A percentile compares a stretch with the other conserved stretches of the same genome.
These are phyloP conservation scores for Breynia disticha DNA, from an alignment of 441 rosid genomes.

Conservation along the genomic window DNA sequence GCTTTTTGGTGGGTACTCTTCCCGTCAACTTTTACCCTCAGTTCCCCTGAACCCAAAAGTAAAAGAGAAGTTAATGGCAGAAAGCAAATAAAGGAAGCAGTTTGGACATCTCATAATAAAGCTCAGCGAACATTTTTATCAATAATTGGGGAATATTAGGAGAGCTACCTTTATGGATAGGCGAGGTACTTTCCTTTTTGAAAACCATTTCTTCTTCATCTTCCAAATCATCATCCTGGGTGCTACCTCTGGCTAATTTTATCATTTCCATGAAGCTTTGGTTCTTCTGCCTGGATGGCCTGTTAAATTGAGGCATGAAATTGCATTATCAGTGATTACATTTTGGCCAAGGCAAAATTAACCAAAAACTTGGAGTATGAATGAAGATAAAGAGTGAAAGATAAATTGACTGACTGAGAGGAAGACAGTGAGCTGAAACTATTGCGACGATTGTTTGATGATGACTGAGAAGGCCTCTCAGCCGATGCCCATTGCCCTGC, in stretches of 20 bases:
- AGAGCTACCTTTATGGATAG: constrained; percentile 42
- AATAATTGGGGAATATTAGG: not conserved
- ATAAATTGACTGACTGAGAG: constrained; percentile 47
- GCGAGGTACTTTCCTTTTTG: constrained; percentile 59
- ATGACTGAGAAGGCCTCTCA: constrained; percentile 41
- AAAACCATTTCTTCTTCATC: constrained; percentile 56
- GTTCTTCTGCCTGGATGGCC: constrained; percentile 49
- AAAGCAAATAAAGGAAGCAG: not conserved
- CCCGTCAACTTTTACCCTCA: constrained; percentile 56
- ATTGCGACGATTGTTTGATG: constrained; percentile 44
- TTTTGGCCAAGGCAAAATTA: not conserved
- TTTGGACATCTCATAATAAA: not conserved
- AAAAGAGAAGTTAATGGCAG: not conserved
- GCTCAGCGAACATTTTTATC: not conserved
- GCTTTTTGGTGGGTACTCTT: constrained; percentile 64
- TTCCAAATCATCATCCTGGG: constrained; percentile 57
- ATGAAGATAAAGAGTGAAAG: not conserved
- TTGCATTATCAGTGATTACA: constrained; percentile 10
- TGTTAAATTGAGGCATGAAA: constrained; percentile 19
- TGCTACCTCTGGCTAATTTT: constrained; percentile 59
- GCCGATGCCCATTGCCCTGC: constrained; percentile 42
- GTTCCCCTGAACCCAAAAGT: constrained; percentile 29
- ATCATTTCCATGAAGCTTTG: constrained; percentile 92
- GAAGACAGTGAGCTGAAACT: constrained; percentile 60
- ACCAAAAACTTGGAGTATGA: not conserved